Evolutionary conservation across 306 rosid genomes (phyloP).

Genomic region (Sechiopsis laciniata): DNA sequence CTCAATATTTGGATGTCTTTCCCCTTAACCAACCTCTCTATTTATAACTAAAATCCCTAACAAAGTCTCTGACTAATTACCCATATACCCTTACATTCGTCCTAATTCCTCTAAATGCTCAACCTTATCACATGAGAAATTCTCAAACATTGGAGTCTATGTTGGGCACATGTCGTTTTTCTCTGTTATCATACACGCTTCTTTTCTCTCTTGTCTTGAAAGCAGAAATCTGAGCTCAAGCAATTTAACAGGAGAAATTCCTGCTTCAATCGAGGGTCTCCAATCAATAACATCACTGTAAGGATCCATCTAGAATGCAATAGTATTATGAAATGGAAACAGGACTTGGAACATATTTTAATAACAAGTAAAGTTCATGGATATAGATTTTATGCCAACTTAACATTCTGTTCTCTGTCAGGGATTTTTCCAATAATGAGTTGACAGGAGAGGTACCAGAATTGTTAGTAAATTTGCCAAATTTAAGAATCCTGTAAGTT

Average conservation of each 20-base stretch:
- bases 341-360: neutral
- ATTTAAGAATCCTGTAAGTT: slow-evolving; percentile 33
- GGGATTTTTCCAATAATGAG: slow-evolving; percentile 45
- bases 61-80: too few relatives aligned
- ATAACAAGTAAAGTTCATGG: neutral
- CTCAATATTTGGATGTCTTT: too few relatives aligned
- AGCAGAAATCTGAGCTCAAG: slow-evolving; percentile 48
- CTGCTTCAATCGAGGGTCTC: slow-evolving; percentile 34
- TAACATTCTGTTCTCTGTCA: slow-evolving; percentile 6
- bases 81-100: too few relatives aligned
- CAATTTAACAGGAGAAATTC: slow-evolving; percentile 39
- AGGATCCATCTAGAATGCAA: slow-evolving; percentile 24
- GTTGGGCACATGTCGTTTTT: neutral
- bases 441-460: slow-evolving; percentile 35
- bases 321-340: neutral
- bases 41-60: too few relatives aligned
- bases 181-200: neutral
- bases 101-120: too few relatives aligned
- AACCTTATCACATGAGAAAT: neutral
- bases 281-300: slow-evolving; percentile 35
- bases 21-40: too few relatives aligned
- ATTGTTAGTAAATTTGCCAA: slow-evolving; percentile 25
- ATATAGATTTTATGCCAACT: neutral
- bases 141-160: neutral
- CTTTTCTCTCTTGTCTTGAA: slow-evolving; percentile 11